phyloP scores from a whole-genome alignment of 305 asterid genomes.

The Fraxinus sp. region DNA sequence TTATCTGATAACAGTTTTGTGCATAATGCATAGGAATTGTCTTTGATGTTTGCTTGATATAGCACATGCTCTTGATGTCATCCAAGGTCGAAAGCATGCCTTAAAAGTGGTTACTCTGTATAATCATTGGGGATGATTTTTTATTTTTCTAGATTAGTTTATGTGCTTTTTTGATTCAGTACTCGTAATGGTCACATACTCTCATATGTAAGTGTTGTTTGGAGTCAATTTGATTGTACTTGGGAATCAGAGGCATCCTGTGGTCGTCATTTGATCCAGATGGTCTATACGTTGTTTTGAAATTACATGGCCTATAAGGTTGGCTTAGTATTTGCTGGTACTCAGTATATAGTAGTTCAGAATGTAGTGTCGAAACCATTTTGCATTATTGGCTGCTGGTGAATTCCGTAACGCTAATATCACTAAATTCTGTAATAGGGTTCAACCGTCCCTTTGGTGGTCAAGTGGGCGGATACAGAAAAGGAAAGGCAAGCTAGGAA shows the following conservation, averaged over 20 bases:
- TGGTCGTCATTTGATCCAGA: not conserved
- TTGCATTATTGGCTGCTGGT: not conserved
- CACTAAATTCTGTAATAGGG: conserved; percentile 45
- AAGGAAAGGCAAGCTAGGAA: conserved; percentile 87
- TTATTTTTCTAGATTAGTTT: not conserved
- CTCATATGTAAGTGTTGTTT: not conserved
- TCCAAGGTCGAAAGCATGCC: not conserved
- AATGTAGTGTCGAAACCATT: not conserved
- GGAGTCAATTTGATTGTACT: not conserved
- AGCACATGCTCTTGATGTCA: not conserved
- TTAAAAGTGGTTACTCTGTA: not conserved
- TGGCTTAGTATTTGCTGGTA: not conserved
- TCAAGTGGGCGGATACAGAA: conserved; percentile 99
- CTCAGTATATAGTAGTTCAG: not conserved
- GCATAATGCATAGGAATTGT: conserved; percentile 14
- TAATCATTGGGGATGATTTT: not conserved
- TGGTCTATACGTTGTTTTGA: not conserved
- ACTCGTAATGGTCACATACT: not conserved
- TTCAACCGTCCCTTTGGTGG: conserved; percentile 80
- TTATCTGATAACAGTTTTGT: not conserved
- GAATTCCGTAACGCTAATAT: conserved; percentile 18
- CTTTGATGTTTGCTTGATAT: not conserved
- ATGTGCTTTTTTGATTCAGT: not conserved
- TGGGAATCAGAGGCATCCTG: not conserved
- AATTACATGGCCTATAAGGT: not conserved